phyloP scores from a whole-genome alignment of 805 yeast genomes.

The Kazachstania taianensis region DNA sequence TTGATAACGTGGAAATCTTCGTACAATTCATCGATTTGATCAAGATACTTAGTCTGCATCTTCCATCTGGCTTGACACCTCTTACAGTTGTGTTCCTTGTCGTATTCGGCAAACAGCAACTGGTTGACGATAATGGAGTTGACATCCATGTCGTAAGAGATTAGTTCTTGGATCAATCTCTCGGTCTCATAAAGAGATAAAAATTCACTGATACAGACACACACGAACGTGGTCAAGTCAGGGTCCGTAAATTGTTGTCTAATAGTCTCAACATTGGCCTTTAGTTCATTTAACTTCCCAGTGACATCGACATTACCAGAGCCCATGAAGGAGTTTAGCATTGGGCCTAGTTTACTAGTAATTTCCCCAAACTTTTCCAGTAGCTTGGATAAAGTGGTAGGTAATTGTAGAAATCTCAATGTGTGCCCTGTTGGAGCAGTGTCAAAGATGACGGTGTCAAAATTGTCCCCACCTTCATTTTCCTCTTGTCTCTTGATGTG shows the following conservation, averaged over 20 bases:
- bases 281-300: constrained; percentile 35
- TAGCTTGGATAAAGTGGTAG: constrained; percentile 81
- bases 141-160: constrained; percentile 91
- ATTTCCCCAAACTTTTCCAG: constrained; percentile 80
- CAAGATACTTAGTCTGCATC: constrained; percentile 91
- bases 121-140: constrained; percentile 95
- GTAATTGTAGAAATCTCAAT: constrained; percentile 85
- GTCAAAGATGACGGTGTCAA: constrained; percentile 88
- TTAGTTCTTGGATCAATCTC: constrained; percentile 92
- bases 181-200: constrained; percentile 94
- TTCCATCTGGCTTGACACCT: constrained; percentile 89
- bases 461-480: constrained; percentile 32
- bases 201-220: constrained; percentile 97
- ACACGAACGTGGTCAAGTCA: constrained; percentile 87
- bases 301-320: constrained; percentile 62
- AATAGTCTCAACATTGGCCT: constrained; percentile 57
- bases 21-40: constrained; percentile 90
- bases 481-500: constrained; percentile 74
- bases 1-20: constrained; percentile 95
- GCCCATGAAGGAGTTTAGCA: constrained; percentile 70
- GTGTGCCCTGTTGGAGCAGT: constrained; percentile 99
- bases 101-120: constrained; percentile 68
- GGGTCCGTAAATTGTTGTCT: constrained; percentile 94
- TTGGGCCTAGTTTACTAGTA: constrained; percentile 80
- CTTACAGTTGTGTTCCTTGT: constrained; percentile 63